Evolutionary conservation across 768 basidiomycete genomes (phyloP), one percentile per base, ranked within the genome.

Genomic region (Punctularia strigosozonata): DNA sequence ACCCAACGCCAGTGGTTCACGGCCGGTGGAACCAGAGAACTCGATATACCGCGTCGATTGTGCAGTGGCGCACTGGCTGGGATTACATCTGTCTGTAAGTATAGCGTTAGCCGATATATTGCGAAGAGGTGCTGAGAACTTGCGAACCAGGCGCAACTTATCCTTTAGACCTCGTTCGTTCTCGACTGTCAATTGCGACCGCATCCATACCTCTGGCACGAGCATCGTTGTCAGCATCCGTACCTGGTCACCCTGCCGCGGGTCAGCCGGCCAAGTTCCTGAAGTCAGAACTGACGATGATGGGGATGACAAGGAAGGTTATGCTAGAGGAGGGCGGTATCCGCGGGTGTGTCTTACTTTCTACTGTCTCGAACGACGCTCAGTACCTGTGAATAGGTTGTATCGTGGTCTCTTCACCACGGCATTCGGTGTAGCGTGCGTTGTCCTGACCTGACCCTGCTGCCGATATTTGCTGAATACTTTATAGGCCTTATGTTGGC

Each of bases 271-370:
- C 21, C 75, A 72, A 44, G 61, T 65, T 25, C 58, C 63, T n/a
- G n/a, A n/a, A n/a, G 25, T 56, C 68, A 7, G 79, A 84, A 24
- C 56, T 83, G 18, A 77, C 81, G 0, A 80, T 97, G 43, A 64
- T 75, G 65, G 85, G 85, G 1, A 99, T 99, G 94, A 83, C 88
- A 0, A 57, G 75, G 47, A 89, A 84, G 61, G 85, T 98, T 36
- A 75, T 91, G 63, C 71, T 76, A 20, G 92, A 94, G 50, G 94
- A 98, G 57, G 94, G 94, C 22, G 92, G 92, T 1, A 55, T 94
- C 10, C 70, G 77, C 36, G 94, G 78, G n/a, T n/a, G n/a, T n/a
- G n/a, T n/a, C n/a, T n/a, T n/a, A n/a, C n/a, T n/a, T n/a, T n/a
- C n/a, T n/a, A n/a, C n/a, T n/a, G n/a, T n/a, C n/a, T n/a, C n/a